Conservation (phyloP, 192 early-diverging fungal species). For the Coemansia aciculifera region DNA sequence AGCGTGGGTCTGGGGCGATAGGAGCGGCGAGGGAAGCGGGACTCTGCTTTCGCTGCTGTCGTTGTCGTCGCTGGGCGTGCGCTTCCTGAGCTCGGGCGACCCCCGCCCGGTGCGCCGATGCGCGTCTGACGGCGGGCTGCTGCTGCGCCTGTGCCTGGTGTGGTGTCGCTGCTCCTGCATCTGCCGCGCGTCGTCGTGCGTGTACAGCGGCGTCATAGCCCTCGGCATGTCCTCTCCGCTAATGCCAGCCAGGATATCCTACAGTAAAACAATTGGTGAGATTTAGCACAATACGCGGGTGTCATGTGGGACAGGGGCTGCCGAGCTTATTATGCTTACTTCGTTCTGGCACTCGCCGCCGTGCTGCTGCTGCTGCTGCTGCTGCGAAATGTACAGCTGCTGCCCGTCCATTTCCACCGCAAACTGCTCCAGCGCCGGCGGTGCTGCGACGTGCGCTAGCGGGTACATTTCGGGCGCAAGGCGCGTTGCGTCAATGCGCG, state of each 20-base stretch:
- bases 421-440: slow-evolving; percentile 77
- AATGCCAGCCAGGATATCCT: slow-evolving; percentile 26
- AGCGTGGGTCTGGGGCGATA: slow-evolving; percentile 27
- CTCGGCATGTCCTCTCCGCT: slow-evolving; percentile 9
- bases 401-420: slow-evolving; percentile 77
- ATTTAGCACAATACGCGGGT: not conserved
- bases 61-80: slow-evolving; percentile 6
- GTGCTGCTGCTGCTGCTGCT: slow-evolving; percentile 43
- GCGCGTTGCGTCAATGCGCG: slow-evolving; percentile 51
- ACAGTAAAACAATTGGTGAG: not conserved
- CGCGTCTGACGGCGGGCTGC: slow-evolving; percentile 4
- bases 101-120: not conserved
- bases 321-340: not conserved
- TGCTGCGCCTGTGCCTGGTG: slow-evolving; percentile 1
- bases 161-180: not conserved
- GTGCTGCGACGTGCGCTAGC: slow-evolving; percentile 71
- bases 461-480: slow-evolving; percentile 69
- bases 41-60: slow-evolving; percentile 13
- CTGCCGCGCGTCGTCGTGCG: slow-evolving; percentile 41
- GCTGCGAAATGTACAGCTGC: slow-evolving; percentile 66
- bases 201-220: slow-evolving; percentile 54
- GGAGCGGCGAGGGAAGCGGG: slow-evolving; percentile 46
- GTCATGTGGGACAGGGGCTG: not conserved
- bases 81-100: not conserved
- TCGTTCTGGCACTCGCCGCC: slow-evolving; percentile 25